phyloP scores from a whole-genome alignment of 2,329 filamentous ascomycete species.

The Coleophoma cylindrospora region DNA sequence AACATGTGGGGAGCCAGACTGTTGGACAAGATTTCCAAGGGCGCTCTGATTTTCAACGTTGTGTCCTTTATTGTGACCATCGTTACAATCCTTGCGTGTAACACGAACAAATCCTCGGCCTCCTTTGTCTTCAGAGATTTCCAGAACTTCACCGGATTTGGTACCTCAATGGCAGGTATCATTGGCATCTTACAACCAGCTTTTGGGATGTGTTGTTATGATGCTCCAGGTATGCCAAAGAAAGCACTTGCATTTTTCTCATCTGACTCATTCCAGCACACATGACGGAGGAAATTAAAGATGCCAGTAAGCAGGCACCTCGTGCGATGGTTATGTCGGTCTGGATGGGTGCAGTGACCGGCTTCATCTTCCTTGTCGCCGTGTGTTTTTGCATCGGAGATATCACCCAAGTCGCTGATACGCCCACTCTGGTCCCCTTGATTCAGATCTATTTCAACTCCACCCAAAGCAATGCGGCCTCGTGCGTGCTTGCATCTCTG shows the following conservation, averaged over 20 bases:
- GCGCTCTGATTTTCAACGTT: slow-evolving; percentile 48
- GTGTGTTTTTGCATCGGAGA: slow-evolving; percentile 47
- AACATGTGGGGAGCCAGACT: slow-evolving; percentile 46
- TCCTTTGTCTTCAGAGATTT: slow-evolving; percentile 51
- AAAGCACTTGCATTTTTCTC: not conserved
- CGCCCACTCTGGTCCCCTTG: slow-evolving; percentile 40
- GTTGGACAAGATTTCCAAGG: slow-evolving; percentile 44
- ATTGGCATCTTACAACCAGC: slow-evolving; percentile 48
- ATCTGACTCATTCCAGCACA: slow-evolving; percentile 32
- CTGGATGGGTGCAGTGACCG: slow-evolving; percentile 39
- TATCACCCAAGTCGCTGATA: slow-evolving; percentile 34
- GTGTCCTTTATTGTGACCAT: slow-evolving; percentile 45
- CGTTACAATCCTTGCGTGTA: slow-evolving; percentile 45
- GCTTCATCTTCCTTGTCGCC: slow-evolving; percentile 41
- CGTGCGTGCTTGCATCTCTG: slow-evolving; percentile 41
- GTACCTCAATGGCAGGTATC: slow-evolving; percentile 42
- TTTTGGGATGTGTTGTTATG: slow-evolving; percentile 47
- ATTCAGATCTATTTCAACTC: slow-evolving; percentile 45
- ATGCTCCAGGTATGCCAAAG: slow-evolving; percentile 3
- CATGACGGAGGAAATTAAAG: slow-evolving; percentile 51
- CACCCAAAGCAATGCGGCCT: slow-evolving; percentile 35
- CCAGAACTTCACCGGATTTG: slow-evolving; percentile 48
- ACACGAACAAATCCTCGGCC: slow-evolving; percentile 46
- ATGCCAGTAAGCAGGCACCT: slow-evolving; percentile 44
- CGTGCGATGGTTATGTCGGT: slow-evolving; percentile 42